These are phyloP conservation scores for Podila verticillata DNA, from an alignment of 192 early-diverging fungal species.

Conservation along the genomic window DNA sequence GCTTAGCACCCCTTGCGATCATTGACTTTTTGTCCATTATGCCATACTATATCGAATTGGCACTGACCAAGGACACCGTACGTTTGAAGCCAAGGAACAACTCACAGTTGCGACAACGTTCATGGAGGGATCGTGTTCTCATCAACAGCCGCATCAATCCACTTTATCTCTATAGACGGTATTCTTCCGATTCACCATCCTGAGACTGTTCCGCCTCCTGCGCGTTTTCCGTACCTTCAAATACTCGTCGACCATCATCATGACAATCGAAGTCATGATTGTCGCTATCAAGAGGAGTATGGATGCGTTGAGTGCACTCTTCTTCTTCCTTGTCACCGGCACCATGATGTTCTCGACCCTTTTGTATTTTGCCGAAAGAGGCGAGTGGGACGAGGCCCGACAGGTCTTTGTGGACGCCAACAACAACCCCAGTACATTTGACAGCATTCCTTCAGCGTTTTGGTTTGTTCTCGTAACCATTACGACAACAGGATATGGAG, in stretches of 20 bases:
- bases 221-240: constrained; percentile 84
- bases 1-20: constrained; percentile 65
- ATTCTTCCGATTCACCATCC: constrained; percentile 79
- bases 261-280: constrained; percentile 85
- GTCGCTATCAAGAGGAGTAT: constrained; percentile 75
- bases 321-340: constrained; percentile 75
- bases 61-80: constrained; percentile 62
- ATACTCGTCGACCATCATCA: constrained; percentile 78
- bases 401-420: constrained; percentile 68
- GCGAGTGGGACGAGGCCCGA: constrained; percentile 68
- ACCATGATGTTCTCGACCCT: constrained; percentile 76
- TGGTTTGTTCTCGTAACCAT: constrained; percentile 82
- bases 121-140: neutral
- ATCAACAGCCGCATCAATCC: no score
- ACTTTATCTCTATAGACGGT: constrained; percentile 45
- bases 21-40: constrained; percentile 79
- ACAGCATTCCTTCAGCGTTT: constrained; percentile 77
- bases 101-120: neutral
- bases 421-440: constrained; percentile 73
- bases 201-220: constrained; percentile 76
- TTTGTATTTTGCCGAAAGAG: constrained; percentile 81
- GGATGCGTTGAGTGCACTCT: constrained; percentile 74
- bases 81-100: constrained; percentile 3
- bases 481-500: constrained; percentile 80
- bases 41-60: constrained; percentile 81